These are phyloP conservation scores for Sarcodon aspratus DNA, from an alignment of 768 basidiomycete species.

Conservation along the genomic window DNA sequence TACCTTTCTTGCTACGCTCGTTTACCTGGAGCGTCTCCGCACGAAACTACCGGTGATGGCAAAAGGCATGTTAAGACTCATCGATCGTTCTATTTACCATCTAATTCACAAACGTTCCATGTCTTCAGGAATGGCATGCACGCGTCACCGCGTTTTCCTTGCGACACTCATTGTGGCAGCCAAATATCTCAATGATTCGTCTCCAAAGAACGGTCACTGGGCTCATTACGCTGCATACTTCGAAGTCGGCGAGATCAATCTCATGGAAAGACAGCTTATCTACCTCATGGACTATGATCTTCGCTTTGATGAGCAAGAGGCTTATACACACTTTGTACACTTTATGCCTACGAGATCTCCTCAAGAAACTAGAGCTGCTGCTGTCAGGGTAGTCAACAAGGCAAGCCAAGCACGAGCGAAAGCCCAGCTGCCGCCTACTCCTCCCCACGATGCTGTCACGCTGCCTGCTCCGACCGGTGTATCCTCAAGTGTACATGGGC, in stretches of 20 bases:
- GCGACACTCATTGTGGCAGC: slow-evolving; percentile 92
- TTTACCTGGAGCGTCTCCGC: slow-evolving; percentile 85
- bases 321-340: slow-evolving; percentile 52
- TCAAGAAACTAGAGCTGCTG: slow-evolving; percentile 37
- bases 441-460: slow-evolving; percentile 22
- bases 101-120: slow-evolving; percentile 5
- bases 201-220: slow-evolving; percentile 95
- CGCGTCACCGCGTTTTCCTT: slow-evolving; percentile 91
- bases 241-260: slow-evolving; percentile 72
- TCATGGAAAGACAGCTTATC: slow-evolving; percentile 96
- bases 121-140: slow-evolving; percentile 64
- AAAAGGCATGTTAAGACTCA: slow-evolving; percentile 47
- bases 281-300: slow-evolving; percentile 89
- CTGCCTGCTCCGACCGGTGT: slow-evolving; percentile 23
- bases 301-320: slow-evolving; percentile 78
- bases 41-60: slow-evolving; percentile 71
- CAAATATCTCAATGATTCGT: slow-evolving; percentile 96
- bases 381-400: slow-evolving; percentile 42
- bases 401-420: slow-evolving; percentile 43
- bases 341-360: slow-evolving; percentile 36
- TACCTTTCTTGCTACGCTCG: slow-evolving; percentile 81
- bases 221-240: slow-evolving; percentile 66
- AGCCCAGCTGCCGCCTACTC: slow-evolving; percentile 31
- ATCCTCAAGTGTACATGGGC: slow-evolving; percentile 44
- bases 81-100: neutral